Base-by-base conservation (phyloP, 1,284 basidiomycete species). In the Microbotryum silenes-acaulis region DNA sequence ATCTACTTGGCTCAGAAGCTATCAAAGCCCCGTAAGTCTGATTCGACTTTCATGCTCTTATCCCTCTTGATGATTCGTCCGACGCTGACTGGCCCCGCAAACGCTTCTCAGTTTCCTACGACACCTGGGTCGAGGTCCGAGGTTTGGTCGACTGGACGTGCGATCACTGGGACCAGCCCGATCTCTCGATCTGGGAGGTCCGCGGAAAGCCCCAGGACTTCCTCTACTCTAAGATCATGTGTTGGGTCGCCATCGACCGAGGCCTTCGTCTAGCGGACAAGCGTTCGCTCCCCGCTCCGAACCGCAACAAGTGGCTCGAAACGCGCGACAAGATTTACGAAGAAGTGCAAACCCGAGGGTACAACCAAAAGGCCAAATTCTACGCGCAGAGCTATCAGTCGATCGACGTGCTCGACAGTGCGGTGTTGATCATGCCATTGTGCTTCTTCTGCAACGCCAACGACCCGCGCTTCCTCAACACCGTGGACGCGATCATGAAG, bases 1-100 rank as follows among this genome's bases (percentile, higher is more conserved):
- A 88, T 96, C 65, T 96, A 96, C 73, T 83, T 96, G 23, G 86
- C 89, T 6, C 91, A 94, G 75, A 94, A 93, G 67, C 77, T 76
- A 63, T 73, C 73, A 46, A 77, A 85, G 81, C 79, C 79, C 4
- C 70, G 61, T 56, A 52, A 33, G 51, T 69, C 56, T 48, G 56
- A 62, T 50, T 46, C 51, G 37, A 42, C 9, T 42, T 18, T 4
- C 23, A 42, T 18, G 37, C 37, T 29, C 51, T 16, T 20, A n/a
- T 54, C 14, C 14, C 8, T 3, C 20, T 1, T 42, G 12, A 14
- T 16, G 37, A 42, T 12, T 16, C 12, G 37, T 18, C 14, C 37
- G 14, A 18, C 37, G 37, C 37, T 42, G 37, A 42, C 37, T 18
- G 37, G 16, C 16, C 37, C 2, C 37, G 16, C 51, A 18, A 27